These are phyloP conservation scores for Pseudocercospora fuligena DNA, from an alignment of 2,329 filamentous ascomycete genomes.

Conservation along the genomic window DNA sequence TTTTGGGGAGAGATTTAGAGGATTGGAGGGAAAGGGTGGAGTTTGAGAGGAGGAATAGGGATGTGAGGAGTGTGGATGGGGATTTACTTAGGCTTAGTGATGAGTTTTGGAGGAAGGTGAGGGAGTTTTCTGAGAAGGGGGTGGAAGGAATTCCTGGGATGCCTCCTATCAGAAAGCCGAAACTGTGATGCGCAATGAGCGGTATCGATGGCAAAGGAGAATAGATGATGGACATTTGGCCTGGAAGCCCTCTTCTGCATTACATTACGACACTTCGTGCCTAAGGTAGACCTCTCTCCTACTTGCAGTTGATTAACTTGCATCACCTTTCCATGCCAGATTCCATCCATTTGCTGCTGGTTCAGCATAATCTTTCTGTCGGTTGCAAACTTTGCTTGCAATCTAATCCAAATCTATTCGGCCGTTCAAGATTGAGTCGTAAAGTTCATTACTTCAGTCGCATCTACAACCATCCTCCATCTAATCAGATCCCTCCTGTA, in stretches of 20 bases:
- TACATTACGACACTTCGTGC: not conserved
- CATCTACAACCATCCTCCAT: not conserved
- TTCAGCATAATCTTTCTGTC: not conserved
- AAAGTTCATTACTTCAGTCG: not conserved
- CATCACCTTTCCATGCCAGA: not conserved
- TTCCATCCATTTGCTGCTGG: not conserved
- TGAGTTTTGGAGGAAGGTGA: not conserved
- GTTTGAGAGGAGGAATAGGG: not conserved
- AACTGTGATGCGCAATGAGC: too few species aligned
- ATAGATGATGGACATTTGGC: not conserved
- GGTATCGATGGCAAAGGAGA: too few species aligned
- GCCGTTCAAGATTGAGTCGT: constrained; percentile 2
- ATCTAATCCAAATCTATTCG: constrained; percentile 8
- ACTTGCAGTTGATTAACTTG: not conserved
- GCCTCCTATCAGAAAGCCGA: too few species aligned
- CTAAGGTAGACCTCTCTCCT: not conserved
- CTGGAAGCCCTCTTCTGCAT: not conserved
- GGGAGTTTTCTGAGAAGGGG: too few species aligned
- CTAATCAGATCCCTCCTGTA: not conserved
- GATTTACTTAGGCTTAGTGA: not conserved
- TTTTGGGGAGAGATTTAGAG: not conserved
- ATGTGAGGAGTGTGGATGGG: not conserved
- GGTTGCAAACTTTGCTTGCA: not conserved
- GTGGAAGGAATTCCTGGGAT: too few species aligned
- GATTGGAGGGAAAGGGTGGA: not conserved